Evolutionary conservation across 257 asterid species (phyloP).

Genomic region (Gardenia jasminoides): DNA sequence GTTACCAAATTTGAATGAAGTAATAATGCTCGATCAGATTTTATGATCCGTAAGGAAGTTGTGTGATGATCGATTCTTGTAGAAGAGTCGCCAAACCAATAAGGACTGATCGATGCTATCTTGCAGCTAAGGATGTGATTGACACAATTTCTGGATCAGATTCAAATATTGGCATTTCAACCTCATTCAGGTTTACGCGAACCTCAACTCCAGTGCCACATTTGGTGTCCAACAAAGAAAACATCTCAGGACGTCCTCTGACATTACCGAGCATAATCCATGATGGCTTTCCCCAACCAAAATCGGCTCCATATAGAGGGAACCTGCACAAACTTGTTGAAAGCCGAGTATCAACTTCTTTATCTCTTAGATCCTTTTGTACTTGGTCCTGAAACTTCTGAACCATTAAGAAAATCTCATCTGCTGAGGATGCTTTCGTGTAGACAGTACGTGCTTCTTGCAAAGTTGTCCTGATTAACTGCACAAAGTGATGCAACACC

Average conservation of each 20-base stretch:
- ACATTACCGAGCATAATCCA: background rate
- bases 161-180: constrained; percentile 5
- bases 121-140: background rate
- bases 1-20: no score
- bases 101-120: no score
- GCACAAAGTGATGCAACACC: background rate
- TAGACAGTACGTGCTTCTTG: background rate
- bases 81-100: no score
- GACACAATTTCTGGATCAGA: background rate
- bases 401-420: background rate
- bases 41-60: no score
- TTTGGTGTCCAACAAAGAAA: constrained; percentile 8
- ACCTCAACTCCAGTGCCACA: constrained; percentile 16
- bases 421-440: background rate
- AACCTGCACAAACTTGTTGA: constrained; percentile 14
- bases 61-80: no score
- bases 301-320: constrained; percentile 19
- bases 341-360: background rate
- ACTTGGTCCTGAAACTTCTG: background rate
- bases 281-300: constrained; percentile 21
- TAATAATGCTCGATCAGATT: no score
- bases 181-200: constrained; percentile 5
- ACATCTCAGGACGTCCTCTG: background rate
- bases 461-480: background rate
- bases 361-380: background rate